Percentiles rank a stretch among this genome's conserved stretches.
phyloP scores from a whole-genome alignment of 257 asterid genomes.

The Capsicum rhomboideum region DNA sequence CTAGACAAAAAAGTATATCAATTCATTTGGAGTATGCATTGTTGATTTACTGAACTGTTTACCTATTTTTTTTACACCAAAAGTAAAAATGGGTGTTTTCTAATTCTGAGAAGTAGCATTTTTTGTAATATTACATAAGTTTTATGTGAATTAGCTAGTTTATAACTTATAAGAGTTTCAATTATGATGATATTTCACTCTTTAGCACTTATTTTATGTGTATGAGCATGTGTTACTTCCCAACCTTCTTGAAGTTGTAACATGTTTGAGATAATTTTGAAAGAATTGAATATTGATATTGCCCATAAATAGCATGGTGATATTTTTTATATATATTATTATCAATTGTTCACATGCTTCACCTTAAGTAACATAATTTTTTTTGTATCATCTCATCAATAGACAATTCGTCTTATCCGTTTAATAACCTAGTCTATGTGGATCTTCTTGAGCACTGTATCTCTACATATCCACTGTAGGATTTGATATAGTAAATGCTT shows the following conservation, averaged over 20 bases:
- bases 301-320: background rate
- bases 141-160: background rate
- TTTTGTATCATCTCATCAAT: background rate
- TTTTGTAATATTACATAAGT: background rate
- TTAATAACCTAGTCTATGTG: background rate
- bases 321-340: background rate
- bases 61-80: background rate
- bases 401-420: background rate
- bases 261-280: background rate
- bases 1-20: background rate
- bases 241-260: background rate
- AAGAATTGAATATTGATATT: too few species aligned
- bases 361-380: background rate
- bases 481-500: background rate
- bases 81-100: background rate
- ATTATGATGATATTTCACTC: background rate
- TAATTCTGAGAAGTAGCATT: background rate
- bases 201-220: background rate
- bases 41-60: too few species aligned
- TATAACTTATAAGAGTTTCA: background rate
- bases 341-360: background rate
- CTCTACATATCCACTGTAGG: background rate
- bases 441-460: background rate
- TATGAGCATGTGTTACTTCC: background rate
- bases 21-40: background rate